A percentile compares a stretch with the other conserved stretches of the same genome.
Evolutionary conservation across 805 yeast species (phyloP).

Genomic region (Yarrowia phangngaensis): DNA sequence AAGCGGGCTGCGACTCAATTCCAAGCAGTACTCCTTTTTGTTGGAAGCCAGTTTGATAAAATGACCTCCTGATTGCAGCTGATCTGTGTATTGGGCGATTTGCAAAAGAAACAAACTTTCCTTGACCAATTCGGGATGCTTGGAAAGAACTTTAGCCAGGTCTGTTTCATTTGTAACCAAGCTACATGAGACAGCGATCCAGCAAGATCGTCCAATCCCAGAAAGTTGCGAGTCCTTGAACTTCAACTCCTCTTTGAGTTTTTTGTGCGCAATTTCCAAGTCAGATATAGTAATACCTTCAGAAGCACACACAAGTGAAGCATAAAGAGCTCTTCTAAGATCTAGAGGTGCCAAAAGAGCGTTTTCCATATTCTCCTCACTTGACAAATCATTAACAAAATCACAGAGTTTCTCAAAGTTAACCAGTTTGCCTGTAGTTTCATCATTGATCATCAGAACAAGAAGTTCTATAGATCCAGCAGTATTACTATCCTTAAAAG

Average conservation of each 20-base stretch:
- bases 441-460: conserved; percentile 8
- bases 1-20: neutral
- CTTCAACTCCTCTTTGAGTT: neutral
- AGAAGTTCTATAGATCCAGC: conserved; percentile 2
- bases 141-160: neutral
- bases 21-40: conserved; percentile 7
- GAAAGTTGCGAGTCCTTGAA: conserved; percentile 14
- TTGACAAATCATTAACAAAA: neutral
- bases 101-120: conserved; percentile 8
- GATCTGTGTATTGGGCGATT: conserved; percentile 14
- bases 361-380: conserved; percentile 2
- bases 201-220: conserved; percentile 13
- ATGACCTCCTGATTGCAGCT: conserved; percentile 19
- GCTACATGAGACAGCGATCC: conserved; percentile 13
- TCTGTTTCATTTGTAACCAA: conserved; percentile 5
- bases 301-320: conserved; percentile 15
- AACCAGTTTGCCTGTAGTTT: conserved; percentile 12
- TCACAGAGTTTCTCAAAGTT: conserved; percentile 6
- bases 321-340: conserved; percentile 16
- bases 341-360: conserved; percentile 6
- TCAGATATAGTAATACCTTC: neutral
- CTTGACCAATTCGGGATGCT: conserved; percentile 4
- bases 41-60: conserved; percentile 15
- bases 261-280: conserved; percentile 1
- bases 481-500: conserved; percentile 1